Percentiles rank a stretch among this genome's conserved stretches.
These are phyloP conservation scores for Periconia sp. DNA, from an alignment of 2,329 filamentous ascomycete genomes.

Conservation along the genomic window DNA sequence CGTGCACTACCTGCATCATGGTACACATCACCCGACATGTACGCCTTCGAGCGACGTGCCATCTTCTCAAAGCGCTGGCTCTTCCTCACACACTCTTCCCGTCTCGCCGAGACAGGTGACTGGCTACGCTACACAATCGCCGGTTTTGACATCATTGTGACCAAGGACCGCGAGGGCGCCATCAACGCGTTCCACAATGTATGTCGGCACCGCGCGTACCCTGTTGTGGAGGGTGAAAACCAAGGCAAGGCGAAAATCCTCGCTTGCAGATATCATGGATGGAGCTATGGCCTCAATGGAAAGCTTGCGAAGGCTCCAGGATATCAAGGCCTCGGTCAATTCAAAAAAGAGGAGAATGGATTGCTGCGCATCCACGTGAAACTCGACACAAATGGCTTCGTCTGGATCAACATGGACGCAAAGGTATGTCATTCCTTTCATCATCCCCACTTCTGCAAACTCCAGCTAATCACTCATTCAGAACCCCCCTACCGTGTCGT, in stretches of 20 bases:
- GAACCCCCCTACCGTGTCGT: constrained; percentile 15
- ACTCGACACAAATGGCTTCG: constrained; percentile 29
- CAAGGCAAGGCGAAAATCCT: constrained; percentile 39
- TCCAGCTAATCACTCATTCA: not conserved
- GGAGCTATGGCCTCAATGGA: constrained; percentile 47
- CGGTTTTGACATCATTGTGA: constrained; percentile 25
- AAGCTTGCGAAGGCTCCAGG: constrained; percentile 47
- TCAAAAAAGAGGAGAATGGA: constrained; percentile 28
- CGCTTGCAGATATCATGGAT: constrained; percentile 48
- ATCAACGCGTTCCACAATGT: constrained; percentile 45
- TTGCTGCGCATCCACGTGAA: constrained; percentile 32
- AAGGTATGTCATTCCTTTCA: not conserved
- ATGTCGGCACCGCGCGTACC: constrained; percentile 47
- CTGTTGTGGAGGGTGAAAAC: constrained; percentile 26
- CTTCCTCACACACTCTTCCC: constrained; percentile 37
- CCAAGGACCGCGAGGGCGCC: constrained; percentile 15
- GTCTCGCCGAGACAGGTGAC: constrained; percentile 21
- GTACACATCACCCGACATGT: constrained; percentile 49
- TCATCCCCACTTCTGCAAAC: not conserved
- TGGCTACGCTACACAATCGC: constrained; percentile 24
- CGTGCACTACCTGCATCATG: constrained; percentile 48
- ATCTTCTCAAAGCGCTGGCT: constrained; percentile 47
- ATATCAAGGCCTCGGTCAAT: constrained; percentile 32
- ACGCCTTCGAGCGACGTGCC: constrained; percentile 50
- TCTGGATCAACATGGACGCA: constrained; percentile 37